These are phyloP conservation scores for Aspergillus arachidicola DNA, from an alignment of 2,329 filamentous ascomycete genomes.

Conservation along the genomic window DNA sequence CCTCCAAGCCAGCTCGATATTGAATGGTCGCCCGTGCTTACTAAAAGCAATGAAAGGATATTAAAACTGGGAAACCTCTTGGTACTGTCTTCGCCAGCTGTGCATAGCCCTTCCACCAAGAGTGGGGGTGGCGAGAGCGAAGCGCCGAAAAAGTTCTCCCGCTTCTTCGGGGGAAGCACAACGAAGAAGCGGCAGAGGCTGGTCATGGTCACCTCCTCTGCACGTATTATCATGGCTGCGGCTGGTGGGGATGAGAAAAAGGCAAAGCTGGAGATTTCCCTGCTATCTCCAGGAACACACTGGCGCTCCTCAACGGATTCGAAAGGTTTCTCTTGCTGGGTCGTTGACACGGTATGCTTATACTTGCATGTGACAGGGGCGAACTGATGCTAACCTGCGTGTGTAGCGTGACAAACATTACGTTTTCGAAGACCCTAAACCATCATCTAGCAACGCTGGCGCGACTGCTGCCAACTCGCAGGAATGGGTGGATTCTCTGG, in stretches of 20 bases:
- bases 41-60: slow-evolving; percentile 87
- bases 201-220: slow-evolving; percentile 93
- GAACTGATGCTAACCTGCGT: slow-evolving; percentile 32
- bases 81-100: slow-evolving; percentile 76
- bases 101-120: slow-evolving; percentile 73
- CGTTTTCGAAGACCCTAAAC: slow-evolving; percentile 90
- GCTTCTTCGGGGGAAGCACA: slow-evolving; percentile 89
- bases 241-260: slow-evolving; percentile 95
- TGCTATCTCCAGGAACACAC: slow-evolving; percentile 72
- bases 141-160: slow-evolving; percentile 77
- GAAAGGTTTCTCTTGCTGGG: slow-evolving; percentile 88
- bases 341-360: slow-evolving; percentile 83
- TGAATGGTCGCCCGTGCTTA: slow-evolving; percentile 96
- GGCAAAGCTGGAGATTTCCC: slow-evolving; percentile 86
- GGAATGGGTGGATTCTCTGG: slow-evolving; percentile 90
- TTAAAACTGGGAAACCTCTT: slow-evolving; percentile 89
- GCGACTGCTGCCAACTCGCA: slow-evolving; percentile 71
- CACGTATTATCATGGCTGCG: slow-evolving; percentile 84
- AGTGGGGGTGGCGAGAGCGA: slow-evolving; percentile 67
- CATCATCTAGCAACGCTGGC: slow-evolving; percentile 64
- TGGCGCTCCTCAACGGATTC: slow-evolving; percentile 81
- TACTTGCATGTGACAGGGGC: slow-evolving; percentile 10
- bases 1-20: slow-evolving; percentile 97
- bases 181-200: slow-evolving; percentile 91
- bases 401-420: slow-evolving; percentile 81